Evolutionary conservation across 2,329 filamentous ascomycete species (phyloP).

Genomic region (Stachybotrys chartarum): DNA sequence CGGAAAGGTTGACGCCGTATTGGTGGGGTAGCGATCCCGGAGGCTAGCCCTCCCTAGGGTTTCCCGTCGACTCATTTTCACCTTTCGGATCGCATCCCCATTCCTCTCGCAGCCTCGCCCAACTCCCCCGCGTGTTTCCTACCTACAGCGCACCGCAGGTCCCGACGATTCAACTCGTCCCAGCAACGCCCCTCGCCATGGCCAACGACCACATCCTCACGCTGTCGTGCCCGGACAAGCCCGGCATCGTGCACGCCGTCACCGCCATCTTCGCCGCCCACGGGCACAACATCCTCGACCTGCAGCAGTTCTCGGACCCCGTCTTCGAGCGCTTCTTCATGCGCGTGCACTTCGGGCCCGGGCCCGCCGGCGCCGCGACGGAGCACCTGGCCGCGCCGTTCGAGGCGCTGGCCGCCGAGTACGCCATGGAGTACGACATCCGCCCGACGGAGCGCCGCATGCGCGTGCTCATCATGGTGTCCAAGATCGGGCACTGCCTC

Average conservation of each 20-base stretch:
- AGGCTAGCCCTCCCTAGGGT: background rate
- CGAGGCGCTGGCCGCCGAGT: conserved; percentile 50
- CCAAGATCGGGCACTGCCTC: conserved; percentile 79
- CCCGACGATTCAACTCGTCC: background rate
- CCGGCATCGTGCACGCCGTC: conserved; percentile 79
- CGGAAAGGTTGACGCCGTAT: conserved; percentile 1
- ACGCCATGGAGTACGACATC: conserved; percentile 66
- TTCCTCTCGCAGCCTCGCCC: no score
- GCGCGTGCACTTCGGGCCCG: conserved; percentile 74
- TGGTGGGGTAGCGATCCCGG: background rate
- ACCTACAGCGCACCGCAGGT: no score
- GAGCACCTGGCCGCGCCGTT: conserved; percentile 50
- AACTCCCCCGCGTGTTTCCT: no score
- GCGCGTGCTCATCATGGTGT: conserved; percentile 79
- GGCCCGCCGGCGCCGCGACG: conserved; percentile 31
- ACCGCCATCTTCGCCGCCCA: conserved; percentile 69
- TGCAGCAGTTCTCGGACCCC: conserved; percentile 77
- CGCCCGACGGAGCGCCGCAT: conserved; percentile 62
- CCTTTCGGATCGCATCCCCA: background rate
- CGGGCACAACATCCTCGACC: conserved; percentile 73
- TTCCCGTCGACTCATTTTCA: background rate
- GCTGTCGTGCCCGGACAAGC: conserved; percentile 75
- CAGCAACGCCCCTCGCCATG: conserved; percentile 16
- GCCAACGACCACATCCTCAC: conserved; percentile 64
- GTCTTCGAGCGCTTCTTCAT: conserved; percentile 76